phyloP scores from a whole-genome alignment of 2,329 filamentous ascomycete genomes.

The Diatrype stigma region DNA sequence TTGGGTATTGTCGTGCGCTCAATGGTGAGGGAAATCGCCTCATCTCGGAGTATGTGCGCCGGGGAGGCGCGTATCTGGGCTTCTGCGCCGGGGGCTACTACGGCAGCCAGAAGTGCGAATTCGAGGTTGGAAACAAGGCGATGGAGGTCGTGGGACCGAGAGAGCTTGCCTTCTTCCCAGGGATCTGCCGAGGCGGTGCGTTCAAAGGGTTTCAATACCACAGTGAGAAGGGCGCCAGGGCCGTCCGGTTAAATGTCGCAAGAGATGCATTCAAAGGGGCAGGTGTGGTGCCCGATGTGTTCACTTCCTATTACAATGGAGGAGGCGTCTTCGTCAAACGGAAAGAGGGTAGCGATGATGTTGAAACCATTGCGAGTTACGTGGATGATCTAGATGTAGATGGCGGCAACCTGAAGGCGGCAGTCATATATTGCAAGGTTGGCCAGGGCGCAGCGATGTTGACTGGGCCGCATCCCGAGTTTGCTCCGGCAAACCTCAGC shows the following conservation, averaged over 20 bases:
- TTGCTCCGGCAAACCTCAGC: slow-evolving; percentile 73
- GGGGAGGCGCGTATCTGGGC: slow-evolving; percentile 81
- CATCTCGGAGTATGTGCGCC: slow-evolving; percentile 80
- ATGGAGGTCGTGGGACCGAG: slow-evolving; percentile 83
- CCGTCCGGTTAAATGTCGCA: slow-evolving; percentile 62
- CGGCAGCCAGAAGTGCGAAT: slow-evolving; percentile 76
- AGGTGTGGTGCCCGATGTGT: slow-evolving; percentile 53
- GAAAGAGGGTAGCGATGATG: slow-evolving; percentile 51
- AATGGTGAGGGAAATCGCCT: slow-evolving; percentile 83
- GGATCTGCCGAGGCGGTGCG: slow-evolving; percentile 77
- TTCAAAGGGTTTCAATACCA: slow-evolving; percentile 88
- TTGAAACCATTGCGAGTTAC: slow-evolving; percentile 82
- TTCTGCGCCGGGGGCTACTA: slow-evolving; percentile 97
- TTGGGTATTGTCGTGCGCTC: slow-evolving; percentile 82
- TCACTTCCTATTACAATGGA: slow-evolving; percentile 86
- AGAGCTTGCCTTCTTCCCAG: slow-evolving; percentile 86
- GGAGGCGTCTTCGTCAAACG: slow-evolving; percentile 90
- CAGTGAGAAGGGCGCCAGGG: slow-evolving; percentile 78
- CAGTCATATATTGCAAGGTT: slow-evolving; percentile 77
- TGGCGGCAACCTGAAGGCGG: slow-evolving; percentile 67
- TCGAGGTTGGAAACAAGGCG: slow-evolving; percentile 76
- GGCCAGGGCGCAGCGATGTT: slow-evolving; percentile 76
- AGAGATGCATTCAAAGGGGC: slow-evolving; percentile 50
- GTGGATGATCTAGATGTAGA: slow-evolving; percentile 71
- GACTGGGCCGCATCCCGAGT: slow-evolving; percentile 93